A percentile compares a stretch with the other conserved stretches of the same genome.
These are phyloP conservation scores for Cordyceps javanica DNA, from an alignment of 2,329 filamentous ascomycete species.

Conservation along the genomic window DNA sequence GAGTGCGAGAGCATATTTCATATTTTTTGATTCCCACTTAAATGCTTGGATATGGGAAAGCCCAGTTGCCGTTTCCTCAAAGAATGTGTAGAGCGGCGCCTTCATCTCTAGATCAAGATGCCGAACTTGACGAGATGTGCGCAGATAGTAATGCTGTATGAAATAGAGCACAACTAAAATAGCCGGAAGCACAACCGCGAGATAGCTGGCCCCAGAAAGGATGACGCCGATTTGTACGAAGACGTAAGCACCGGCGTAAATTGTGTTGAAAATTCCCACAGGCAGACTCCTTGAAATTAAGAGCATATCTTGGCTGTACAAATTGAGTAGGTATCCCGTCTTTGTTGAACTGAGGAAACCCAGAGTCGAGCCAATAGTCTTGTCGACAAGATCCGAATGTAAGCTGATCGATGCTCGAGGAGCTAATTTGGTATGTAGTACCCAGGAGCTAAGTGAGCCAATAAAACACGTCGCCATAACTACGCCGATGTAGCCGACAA, in stretches of 20 bases:
- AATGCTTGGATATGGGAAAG: neutral
- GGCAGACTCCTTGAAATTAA: neutral
- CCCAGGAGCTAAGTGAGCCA: neutral
- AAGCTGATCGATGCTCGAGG: neutral
- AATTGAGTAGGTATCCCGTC: neutral
- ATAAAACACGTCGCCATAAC: neutral
- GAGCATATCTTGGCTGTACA: conserved; percentile 3
- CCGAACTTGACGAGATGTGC: neutral
- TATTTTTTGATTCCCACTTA: neutral
- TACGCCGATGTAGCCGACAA: neutral
- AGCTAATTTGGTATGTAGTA: neutral
- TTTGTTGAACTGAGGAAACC: neutral
- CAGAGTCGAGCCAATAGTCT: neutral
- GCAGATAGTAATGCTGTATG: neutral
- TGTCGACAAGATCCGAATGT: neutral
- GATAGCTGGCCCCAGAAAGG: neutral
- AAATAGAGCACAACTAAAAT: neutral
- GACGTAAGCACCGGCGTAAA: neutral
- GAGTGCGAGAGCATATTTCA: neutral
- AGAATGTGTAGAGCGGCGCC: neutral
- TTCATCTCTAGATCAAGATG: neutral
- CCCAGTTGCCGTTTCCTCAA: neutral
- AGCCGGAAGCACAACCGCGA: neutral
- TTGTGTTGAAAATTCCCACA: neutral
- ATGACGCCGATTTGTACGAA: neutral